These are phyloP conservation scores for Ceriops zippeliana DNA, from an alignment of 345 rosid species.

Conservation along the genomic window DNA sequence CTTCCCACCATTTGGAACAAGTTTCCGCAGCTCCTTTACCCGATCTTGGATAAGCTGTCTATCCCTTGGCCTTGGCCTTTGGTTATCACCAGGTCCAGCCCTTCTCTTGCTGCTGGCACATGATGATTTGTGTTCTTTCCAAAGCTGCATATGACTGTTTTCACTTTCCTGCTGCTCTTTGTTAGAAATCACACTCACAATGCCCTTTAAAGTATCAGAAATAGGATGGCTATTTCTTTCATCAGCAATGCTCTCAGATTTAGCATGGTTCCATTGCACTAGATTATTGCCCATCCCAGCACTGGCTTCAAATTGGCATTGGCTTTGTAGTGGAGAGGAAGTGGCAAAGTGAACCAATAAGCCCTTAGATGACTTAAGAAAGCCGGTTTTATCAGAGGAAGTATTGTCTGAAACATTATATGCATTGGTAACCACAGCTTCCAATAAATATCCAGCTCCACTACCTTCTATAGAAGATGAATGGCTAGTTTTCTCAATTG, in stretches of 20 bases:
- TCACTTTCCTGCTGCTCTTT: conserved; percentile 17
- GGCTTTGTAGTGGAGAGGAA: conserved; percentile 20
- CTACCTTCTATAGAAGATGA: conserved; percentile 19
- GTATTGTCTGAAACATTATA: conserved; percentile 11
- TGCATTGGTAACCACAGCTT: conserved; percentile 39
- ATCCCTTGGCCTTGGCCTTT: conserved; percentile 60
- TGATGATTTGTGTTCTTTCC: conserved; percentile 27
- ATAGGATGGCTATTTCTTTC: conserved; percentile 7
- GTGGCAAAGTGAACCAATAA: conserved; percentile 3
- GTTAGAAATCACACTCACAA: conserved; percentile 17
- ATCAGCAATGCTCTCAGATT: conserved; percentile 17
- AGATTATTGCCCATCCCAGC: conserved; percentile 10
- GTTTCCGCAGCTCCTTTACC: conserved; percentile 59
- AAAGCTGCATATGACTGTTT: background rate
- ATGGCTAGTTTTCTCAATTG: conserved; percentile 17
- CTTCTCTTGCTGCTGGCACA: conserved; percentile 35
- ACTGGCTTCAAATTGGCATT: conserved; percentile 6
- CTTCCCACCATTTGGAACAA: conserved; percentile 58
- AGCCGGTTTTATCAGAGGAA: background rate
- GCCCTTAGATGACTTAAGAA: conserved; percentile 16
- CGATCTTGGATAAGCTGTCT: conserved; percentile 70
- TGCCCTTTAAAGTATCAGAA: conserved; percentile 27
- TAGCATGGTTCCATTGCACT: conserved; percentile 10
- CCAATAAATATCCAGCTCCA: conserved; percentile 37
- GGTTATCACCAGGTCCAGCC: conserved; percentile 43